A percentile compares a stretch with the other conserved stretches of the same genome.
These are phyloP conservation scores for Millerago galiae DNA, from an alignment of 805 yeast species.

Conservation along the genomic window DNA sequence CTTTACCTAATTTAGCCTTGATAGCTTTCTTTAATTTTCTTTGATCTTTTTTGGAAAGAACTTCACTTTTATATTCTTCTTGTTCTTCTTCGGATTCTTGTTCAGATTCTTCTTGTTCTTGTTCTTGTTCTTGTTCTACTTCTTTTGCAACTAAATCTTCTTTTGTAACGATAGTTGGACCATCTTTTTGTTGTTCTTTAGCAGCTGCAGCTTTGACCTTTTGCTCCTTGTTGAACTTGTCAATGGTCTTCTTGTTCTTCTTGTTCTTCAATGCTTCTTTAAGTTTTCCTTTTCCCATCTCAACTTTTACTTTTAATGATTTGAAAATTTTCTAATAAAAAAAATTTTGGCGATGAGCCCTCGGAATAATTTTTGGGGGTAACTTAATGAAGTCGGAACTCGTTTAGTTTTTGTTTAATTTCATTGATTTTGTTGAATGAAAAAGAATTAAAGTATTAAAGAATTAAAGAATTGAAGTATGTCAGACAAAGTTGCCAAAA, in stretches of 20 bases:
- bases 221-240: constrained; percentile 16
- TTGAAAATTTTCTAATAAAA: constrained; percentile 5
- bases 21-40: constrained; percentile 49
- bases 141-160: constrained; percentile 23
- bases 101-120: constrained; percentile 11
- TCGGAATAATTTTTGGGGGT: constrained; percentile 2
- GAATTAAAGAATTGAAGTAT: not conserved
- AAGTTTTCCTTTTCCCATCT: constrained; percentile 24
- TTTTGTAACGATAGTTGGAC: constrained; percentile 27
- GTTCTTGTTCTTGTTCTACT: constrained; percentile 10
- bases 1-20: constrained; percentile 17
- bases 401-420: not conserved
- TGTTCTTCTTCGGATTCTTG: constrained; percentile 16
- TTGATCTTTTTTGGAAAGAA: constrained; percentile 57
- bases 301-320: not conserved
- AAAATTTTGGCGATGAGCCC: constrained; percentile 10
- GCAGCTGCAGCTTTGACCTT: constrained; percentile 14
- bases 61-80: constrained; percentile 37
- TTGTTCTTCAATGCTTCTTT: constrained; percentile 19
- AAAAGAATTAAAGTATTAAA: not conserved
- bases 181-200: constrained; percentile 20
- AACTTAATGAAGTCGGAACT: not conserved
- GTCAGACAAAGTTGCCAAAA: constrained; percentile 28
- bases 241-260: constrained; percentile 12
- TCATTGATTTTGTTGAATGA: not conserved